Base-by-base conservation (phyloP, 305 asterid genomes). In the Fraxinus sp. region DNA sequence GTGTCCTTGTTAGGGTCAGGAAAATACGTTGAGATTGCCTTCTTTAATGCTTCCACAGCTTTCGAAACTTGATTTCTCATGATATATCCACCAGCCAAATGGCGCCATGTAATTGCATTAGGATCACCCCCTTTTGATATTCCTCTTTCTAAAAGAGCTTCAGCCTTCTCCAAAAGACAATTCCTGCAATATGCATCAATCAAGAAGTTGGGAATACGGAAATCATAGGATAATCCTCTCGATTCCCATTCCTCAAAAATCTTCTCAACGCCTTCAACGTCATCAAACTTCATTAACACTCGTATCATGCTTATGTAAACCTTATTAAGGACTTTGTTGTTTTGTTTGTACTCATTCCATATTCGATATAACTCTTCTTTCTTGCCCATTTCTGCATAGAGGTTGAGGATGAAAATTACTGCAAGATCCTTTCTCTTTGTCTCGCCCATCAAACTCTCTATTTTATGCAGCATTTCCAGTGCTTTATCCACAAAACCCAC, bases 171-270 rank as follows among this genome's bases (percentile, higher is more conserved):
- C 85, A 90, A n/a, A 57, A 73, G 70, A 77, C 92, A 95, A 52
- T 85, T 82, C 24, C 86, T 83, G 68, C 93, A 91, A 64, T 92
- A 94, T 79, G 85, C 84, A 81, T 88, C 86, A 43, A 92, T 82
- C 90, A 92, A 82, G 86, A 90, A 72, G 75, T 91, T 87, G 81
- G 94, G 88, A 73, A 94, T 83, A 75, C 92, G 90, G 75, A 94
- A 90, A 86, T 92, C 97, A 84, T 84, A 82, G 39, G 76, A 10
- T 81, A 74, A 75, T 8, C 88, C 89, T 68, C 87, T 85, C 3
- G 78, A 79, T 86, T 89, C 94, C 98, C 98, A 92, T 84, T 94
- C 95, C 82, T 85, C 86, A 37, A 88, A 84, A 57, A 94, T 84
- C 86, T 86, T 89, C 91, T 92, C 93, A 78, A 79, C 80, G 28